phyloP scores from a whole-genome alignment of 352 stramenopile genomes.

The Globisporangium alternatum region DNA sequence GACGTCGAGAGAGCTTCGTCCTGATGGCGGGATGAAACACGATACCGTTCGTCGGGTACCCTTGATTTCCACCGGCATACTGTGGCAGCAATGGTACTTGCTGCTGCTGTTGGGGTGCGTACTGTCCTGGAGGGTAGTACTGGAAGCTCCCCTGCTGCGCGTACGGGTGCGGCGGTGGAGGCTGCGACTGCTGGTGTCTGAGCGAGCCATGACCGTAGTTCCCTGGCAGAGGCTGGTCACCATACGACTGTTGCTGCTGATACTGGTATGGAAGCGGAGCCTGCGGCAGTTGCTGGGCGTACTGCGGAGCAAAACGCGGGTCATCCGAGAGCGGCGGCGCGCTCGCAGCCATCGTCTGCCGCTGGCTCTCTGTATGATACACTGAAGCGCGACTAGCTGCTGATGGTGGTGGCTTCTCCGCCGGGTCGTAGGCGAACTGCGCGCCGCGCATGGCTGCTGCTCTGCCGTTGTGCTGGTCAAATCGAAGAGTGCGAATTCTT shows the following conservation, averaged over 20 bases:
- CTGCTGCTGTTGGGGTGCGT: constrained; percentile 4
- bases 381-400: not conserved
- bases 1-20: not conserved
- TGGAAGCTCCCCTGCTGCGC: constrained; percentile 6
- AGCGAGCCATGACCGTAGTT: constrained; percentile 6
- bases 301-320: not conserved
- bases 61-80: not conserved
- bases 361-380: not conserved
- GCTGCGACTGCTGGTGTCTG: constrained; percentile 5
- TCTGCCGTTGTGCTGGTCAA: not conserved
- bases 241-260: not conserved
- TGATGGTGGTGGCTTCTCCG: not conserved
- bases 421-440: constrained; percentile 7
- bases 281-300: not conserved
- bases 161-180: not conserved
- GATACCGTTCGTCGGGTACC: not conserved
- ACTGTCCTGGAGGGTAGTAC: constrained; percentile 1
- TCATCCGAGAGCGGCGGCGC: constrained; percentile 5
- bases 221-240: not conserved
- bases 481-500: not conserved
- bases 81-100: constrained; percentile 4
- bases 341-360: not conserved
- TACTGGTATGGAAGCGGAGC: not conserved
- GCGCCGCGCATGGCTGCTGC: constrained; percentile 1
- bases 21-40: not conserved